Evolutionary conservation across 495 filamentous ascomycete genomes (phyloP).

Genomic region (Aspergillus ellipticus): DNA sequence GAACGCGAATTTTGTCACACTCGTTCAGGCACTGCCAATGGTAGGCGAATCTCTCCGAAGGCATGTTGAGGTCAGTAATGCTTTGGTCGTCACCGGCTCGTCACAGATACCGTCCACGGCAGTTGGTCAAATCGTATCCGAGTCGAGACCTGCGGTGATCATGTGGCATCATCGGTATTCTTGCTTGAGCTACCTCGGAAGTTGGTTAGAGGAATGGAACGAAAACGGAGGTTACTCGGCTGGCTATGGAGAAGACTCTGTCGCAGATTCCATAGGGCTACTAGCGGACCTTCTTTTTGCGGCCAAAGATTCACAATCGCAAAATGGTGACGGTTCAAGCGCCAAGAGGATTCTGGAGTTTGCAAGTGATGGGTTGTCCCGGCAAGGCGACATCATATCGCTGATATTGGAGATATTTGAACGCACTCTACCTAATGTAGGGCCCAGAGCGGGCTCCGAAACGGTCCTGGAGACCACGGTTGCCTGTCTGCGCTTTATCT

Average conservation of each 20-base stretch:
- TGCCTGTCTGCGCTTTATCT: constrained; percentile 74
- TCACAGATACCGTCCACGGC: constrained; percentile 57
- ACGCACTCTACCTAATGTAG: constrained; percentile 60
- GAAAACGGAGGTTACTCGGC: constrained; percentile 35
- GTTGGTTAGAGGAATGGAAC: constrained; percentile 60
- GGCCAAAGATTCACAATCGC: constrained; percentile 25
- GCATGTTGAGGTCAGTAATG: constrained; percentile 25
- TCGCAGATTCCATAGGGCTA: constrained; percentile 61
- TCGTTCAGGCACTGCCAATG: constrained; percentile 41
- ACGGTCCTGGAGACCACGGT: constrained; percentile 58
- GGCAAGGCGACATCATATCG: constrained; percentile 72
- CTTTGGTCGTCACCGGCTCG: constrained; percentile 36
- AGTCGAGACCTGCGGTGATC: constrained; percentile 61
- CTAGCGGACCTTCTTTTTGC: constrained; percentile 53
- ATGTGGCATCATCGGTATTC: constrained; percentile 73
- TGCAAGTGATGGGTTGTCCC: constrained; percentile 68
- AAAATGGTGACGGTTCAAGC: constrained; percentile 26
- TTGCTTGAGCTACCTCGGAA: constrained; percentile 70
- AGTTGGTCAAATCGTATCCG: constrained; percentile 64
- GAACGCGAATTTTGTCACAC: constrained; percentile 60
- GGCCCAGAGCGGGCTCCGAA: constrained; percentile 48
- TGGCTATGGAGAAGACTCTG: constrained; percentile 43
- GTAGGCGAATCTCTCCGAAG: constrained; percentile 24
- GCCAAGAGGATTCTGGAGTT: constrained; percentile 60
- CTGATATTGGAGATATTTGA: constrained; percentile 85